Evolutionary conservation across 140 eudicot genomes (phyloP), one percentile per base, ranked within the genome.

Genomic region (Cichorium intybus): DNA sequence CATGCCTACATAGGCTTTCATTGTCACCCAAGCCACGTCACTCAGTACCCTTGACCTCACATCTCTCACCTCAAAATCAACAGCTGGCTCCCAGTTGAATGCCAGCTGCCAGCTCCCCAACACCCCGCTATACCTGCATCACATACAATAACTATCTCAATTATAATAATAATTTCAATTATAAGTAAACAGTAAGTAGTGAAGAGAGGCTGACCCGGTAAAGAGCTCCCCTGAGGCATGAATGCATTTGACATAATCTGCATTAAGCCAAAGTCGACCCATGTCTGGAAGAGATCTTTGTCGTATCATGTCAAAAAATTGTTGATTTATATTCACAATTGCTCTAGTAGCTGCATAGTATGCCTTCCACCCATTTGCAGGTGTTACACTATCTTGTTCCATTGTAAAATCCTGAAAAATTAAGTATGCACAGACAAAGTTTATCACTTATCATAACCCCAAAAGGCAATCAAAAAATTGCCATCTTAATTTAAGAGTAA

Each of bases 321-420:
- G 85, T 66, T 82, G 75, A 70, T 89, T 89, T 50, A 56, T 55
- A 70, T 76, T 84, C 64, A 84, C 84, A 81, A 89, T 79, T 45
- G 95, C 95, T 75, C 95, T 84, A 5, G 97, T 89, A 62, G 93
- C 81, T 63, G 97, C 99, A 64, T 93, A 93, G 77, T 93, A 93
- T 12, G 99, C 94, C 75, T 93, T 93, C 99, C 97, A 88, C 57
- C 99, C 99, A 74, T 85, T 83, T 34, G 77, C 80, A 49, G 99
- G 99, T 24, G 68, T 79, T 27, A 88, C 52, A 35, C 50, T 75
- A 56, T 80, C 83, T 74, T 93, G 99, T 74, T 93, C 99, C 77
- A 74, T 14, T 0, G 90, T 93, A 69, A 89, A 85, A 85, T 89
- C 97, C 97, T 89, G 77, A 51, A 45, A 45, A 35, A 60, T n/a